Evolutionary conservation across 306 rosid genomes (phyloP), one percentile per base, ranked within the genome.

Genomic region (Rubus parviflorus): DNA sequence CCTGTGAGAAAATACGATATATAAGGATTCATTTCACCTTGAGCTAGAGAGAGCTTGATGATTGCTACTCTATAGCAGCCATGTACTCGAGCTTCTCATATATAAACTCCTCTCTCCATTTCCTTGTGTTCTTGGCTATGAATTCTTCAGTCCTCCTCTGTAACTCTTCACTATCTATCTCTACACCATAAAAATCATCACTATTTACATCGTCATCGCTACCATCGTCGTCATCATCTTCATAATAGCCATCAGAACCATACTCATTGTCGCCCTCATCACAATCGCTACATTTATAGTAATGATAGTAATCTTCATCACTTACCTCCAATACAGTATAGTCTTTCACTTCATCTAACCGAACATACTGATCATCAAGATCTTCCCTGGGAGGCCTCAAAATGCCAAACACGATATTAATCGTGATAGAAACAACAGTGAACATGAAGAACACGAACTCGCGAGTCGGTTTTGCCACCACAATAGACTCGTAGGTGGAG

Each of bases 21-120:
- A 25, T 0, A 15, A 4, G 7, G 17, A 60, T 60, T 5, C 16
- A 37, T 74, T 60, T 45, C 77, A 74, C 77, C 51, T 74, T 45
- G 68, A 1, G 37, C 37, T 56, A 41, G 68, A 73, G 38, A 38
- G 79, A 72, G 66, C 42, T 57, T 37, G 79, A 47, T 65, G 66
- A 75, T 41, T 52, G 76, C 6, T 57, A 65, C 63, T 66, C n/a
- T 22, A n/a, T 7, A 13, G 73, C 47, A 63, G 78, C 25, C 52
- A 77, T 65, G 58, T 7, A 53, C 46, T 25, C 15, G 52, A 57
- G 6, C 17, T 54, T 74, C 71, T 79, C 84, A 40, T 14, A 6
- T 58, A 53, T 35, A 54, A 69, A 16, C 65, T 82, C 88, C 75
- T 82, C 84, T 58, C 78, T 80, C 84, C 89, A 77, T 75, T 66